phyloP scores from a whole-genome alignment of 2,329 filamentous ascomycete species.

The Rachicladosporium sp. region DNA sequence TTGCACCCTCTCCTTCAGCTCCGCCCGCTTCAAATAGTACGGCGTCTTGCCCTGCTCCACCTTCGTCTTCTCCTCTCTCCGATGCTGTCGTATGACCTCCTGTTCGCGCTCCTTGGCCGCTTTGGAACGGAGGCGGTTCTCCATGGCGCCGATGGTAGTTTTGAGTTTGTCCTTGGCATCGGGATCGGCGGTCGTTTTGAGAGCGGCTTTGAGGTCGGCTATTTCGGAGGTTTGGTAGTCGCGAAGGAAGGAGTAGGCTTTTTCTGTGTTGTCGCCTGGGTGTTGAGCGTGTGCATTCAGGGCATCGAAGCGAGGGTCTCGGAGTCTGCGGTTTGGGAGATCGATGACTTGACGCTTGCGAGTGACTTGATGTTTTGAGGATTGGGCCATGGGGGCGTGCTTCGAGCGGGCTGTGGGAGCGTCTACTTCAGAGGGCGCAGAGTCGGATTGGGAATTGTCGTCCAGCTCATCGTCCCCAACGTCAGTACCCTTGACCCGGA shows the following conservation, averaged over 20 bases:
- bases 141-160: slow-evolving; percentile 62
- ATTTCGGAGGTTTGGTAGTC: slow-evolving; percentile 81
- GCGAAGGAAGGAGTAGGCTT: slow-evolving; percentile 77
- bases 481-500: slow-evolving; percentile 8
- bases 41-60: slow-evolving; percentile 82
- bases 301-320: slow-evolving; percentile 83
- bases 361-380: slow-evolving; percentile 72
- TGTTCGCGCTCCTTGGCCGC: slow-evolving; percentile 57
- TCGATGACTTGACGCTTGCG: slow-evolving; percentile 63
- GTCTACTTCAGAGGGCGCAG: slow-evolving; percentile 29
- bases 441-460: slow-evolving; percentile 22
- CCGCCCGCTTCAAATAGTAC: slow-evolving; percentile 81
- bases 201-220: slow-evolving; percentile 53
- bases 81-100: slow-evolving; percentile 61
- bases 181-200: slow-evolving; percentile 55
- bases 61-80: slow-evolving; percentile 69
- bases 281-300: slow-evolving; percentile 37
- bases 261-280: slow-evolving; percentile 38
- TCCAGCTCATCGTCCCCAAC: slow-evolving; percentile 6
- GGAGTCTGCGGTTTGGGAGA: slow-evolving; percentile 44
- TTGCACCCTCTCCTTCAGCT: slow-evolving; percentile 77
- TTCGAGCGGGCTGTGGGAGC: slow-evolving; percentile 45
- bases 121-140: slow-evolving; percentile 61
- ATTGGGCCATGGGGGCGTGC: slow-evolving; percentile 74
- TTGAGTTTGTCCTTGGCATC: slow-evolving; percentile 58